Conservation (phyloP, 176 grass and related monocot genomes). For the Bonia amplexicaulis region DNA sequence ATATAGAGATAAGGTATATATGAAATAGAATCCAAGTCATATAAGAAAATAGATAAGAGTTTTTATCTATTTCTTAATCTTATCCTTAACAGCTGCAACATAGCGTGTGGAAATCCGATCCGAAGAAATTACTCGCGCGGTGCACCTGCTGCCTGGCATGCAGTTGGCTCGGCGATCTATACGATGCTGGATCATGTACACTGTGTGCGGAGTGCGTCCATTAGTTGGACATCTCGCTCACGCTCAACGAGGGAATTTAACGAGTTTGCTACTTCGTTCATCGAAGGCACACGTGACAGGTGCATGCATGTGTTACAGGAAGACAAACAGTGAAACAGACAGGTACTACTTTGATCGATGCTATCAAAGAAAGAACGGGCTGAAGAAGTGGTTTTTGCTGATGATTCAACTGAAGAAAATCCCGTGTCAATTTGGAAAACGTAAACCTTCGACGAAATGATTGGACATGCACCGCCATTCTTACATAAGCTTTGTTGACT, state of each 20-base stretch:
- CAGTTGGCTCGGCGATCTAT: not conserved
- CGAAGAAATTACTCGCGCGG: no score
- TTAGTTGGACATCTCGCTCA: no score
- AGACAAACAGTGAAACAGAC: not conserved
- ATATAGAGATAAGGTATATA: no score
- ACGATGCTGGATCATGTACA: no score
- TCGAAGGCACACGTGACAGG: not conserved
- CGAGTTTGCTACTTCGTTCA: not conserved
- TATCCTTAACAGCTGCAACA: no score
- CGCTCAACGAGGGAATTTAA: no score
- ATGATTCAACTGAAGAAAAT: not conserved
- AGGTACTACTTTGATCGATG: not conserved
- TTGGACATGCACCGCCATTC: not conserved
- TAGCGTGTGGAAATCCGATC: no score
- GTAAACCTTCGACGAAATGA: not conserved
- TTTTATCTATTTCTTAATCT: no score
- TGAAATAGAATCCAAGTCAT: no score
- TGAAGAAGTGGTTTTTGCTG: not conserved
- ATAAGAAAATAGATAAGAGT: no score
- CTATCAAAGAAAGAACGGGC: not conserved
- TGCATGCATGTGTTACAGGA: not conserved
- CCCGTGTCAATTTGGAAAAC: not conserved
- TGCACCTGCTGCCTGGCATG: no score
- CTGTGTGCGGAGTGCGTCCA: no score
- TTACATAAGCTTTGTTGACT: not conserved